A percentile compares a stretch with the other conserved stretches of the same genome.
These are phyloP conservation scores for Suillus ampliporus DNA, from an alignment of 768 basidiomycete genomes.

Conservation along the genomic window DNA sequence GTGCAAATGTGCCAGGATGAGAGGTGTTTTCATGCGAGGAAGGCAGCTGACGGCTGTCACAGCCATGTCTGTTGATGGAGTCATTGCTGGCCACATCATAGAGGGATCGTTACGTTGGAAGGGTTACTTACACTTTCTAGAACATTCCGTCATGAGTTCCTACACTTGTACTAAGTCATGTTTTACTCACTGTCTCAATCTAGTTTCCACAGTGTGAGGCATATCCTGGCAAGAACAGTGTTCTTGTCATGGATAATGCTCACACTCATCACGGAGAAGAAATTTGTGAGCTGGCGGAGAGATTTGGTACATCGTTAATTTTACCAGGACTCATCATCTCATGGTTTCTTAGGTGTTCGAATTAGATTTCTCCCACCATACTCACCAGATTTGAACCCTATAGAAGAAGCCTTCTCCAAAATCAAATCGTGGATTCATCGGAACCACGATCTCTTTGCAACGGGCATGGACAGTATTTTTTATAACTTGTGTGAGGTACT, in stretches of 20 bases:
- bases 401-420: slow-evolving; percentile 45
- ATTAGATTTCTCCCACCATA: slow-evolving; percentile 43
- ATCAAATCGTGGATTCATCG: slow-evolving; percentile 32
- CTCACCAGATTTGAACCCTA: slow-evolving; percentile 47
- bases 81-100: slow-evolving; percentile 32
- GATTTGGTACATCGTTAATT: slow-evolving; percentile 16
- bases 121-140: slow-evolving; percentile 30
- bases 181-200: too few species aligned
- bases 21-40: slow-evolving; percentile 37
- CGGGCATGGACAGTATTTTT: slow-evolving; percentile 7
- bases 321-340: not conserved
- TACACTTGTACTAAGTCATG: slow-evolving; percentile 5
- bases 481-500: slow-evolving; percentile 15
- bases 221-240: slow-evolving; percentile 22
- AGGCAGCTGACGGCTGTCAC: slow-evolving; percentile 30
- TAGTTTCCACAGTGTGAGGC: slow-evolving; percentile 14
- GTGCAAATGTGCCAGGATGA: slow-evolving; percentile 29
- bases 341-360: slow-evolving; percentile 17
- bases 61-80: slow-evolving; percentile 38
- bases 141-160: slow-evolving; percentile 29
- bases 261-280: slow-evolving; percentile 21
- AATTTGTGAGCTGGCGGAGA: slow-evolving; percentile 18
- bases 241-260: slow-evolving; percentile 27
- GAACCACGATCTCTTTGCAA: slow-evolving; percentile 15
- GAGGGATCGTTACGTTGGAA: slow-evolving; percentile 36